Percentiles rank a stretch among this genome's conserved stretches.
These are phyloP conservation scores for Niveomyces coronatus DNA, from an alignment of 2,329 filamentous ascomycete genomes.

Conservation along the genomic window DNA sequence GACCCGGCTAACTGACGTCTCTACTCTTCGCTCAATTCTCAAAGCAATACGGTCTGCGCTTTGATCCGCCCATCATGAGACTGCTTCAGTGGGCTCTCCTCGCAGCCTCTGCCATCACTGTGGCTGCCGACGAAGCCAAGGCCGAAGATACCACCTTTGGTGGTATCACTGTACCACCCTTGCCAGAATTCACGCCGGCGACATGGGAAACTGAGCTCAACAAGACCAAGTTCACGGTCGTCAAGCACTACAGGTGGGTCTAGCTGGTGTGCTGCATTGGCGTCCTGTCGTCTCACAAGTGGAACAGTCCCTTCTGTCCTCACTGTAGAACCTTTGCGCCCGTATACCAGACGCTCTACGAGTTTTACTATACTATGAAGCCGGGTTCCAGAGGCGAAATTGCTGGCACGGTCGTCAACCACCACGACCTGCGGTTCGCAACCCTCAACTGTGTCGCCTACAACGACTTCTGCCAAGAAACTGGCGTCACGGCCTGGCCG, in stretches of 20 bases:
- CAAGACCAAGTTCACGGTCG: slow-evolving; percentile 40
- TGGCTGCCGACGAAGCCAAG: slow-evolving; percentile 29
- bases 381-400: slow-evolving; percentile 47
- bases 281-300: slow-evolving; percentile 13
- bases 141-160: slow-evolving; percentile 50
- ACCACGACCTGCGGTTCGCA: slow-evolving; percentile 84
- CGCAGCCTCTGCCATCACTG: slow-evolving; percentile 31
- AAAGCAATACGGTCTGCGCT: neutral
- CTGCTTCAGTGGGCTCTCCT: slow-evolving; percentile 37
- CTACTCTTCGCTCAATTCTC: neutral
- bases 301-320: slow-evolving; percentile 45
- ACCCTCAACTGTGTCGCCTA: slow-evolving; percentile 77
- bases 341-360: slow-evolving; percentile 83
- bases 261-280: neutral
- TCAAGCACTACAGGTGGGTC: slow-evolving; percentile 58
- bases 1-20: neutral
- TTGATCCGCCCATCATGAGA: slow-evolving; percentile 28
- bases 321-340: slow-evolving; percentile 77
- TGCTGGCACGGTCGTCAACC: slow-evolving; percentile 58
- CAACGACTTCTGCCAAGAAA: slow-evolving; percentile 62
- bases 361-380: slow-evolving; percentile 86
- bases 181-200: slow-evolving; percentile 48
- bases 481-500: slow-evolving; percentile 62
- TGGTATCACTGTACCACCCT: slow-evolving; percentile 53
- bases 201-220: slow-evolving; percentile 48